These are phyloP conservation scores for Pyrenochaeta sp. DNA, from an alignment of 2,329 filamentous ascomycete genomes.

Conservation along the genomic window DNA sequence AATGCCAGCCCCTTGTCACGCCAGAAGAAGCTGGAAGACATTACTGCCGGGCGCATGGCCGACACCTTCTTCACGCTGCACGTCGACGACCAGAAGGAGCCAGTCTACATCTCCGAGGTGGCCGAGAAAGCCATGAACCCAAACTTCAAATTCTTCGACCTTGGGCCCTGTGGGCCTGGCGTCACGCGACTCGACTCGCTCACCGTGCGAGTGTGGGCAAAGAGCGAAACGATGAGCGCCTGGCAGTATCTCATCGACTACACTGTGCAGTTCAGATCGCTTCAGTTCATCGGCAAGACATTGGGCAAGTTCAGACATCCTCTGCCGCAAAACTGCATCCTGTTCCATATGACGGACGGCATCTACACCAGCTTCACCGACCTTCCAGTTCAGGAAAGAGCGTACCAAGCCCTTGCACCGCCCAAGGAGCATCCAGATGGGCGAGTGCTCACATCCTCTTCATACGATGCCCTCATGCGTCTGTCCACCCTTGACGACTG, in stretches of 20 bases:
- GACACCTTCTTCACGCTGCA: constrained; percentile 91
- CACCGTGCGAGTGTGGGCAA: constrained; percentile 78
- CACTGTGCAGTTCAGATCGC: constrained; percentile 71
- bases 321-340: constrained; percentile 80
- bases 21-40: constrained; percentile 79
- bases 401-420: constrained; percentile 37
- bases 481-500: constrained; percentile 88
- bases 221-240: constrained; percentile 60
- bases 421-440: constrained; percentile 55
- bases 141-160: constrained; percentile 85
- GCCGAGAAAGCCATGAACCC: constrained; percentile 86
- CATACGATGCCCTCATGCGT: constrained; percentile 88
- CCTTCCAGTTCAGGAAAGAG: constrained; percentile 60
- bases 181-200: constrained; percentile 73
- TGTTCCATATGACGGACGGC: constrained; percentile 87
- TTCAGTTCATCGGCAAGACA: constrained; percentile 80
- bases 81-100: constrained; percentile 68
- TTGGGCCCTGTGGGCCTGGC: constrained; percentile 68
- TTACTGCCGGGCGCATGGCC: constrained; percentile 76
- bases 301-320: constrained; percentile 70
- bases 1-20: constrained; percentile 66
- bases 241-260: constrained; percentile 77
- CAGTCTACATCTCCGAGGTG: constrained; percentile 90
- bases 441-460: constrained; percentile 70
- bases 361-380: constrained; percentile 80